Evolutionary conservation across 208 protist genomes (phyloP), one percentile per base, ranked within the genome.

Genomic region (Herpetomonas muscarum): DNA sequence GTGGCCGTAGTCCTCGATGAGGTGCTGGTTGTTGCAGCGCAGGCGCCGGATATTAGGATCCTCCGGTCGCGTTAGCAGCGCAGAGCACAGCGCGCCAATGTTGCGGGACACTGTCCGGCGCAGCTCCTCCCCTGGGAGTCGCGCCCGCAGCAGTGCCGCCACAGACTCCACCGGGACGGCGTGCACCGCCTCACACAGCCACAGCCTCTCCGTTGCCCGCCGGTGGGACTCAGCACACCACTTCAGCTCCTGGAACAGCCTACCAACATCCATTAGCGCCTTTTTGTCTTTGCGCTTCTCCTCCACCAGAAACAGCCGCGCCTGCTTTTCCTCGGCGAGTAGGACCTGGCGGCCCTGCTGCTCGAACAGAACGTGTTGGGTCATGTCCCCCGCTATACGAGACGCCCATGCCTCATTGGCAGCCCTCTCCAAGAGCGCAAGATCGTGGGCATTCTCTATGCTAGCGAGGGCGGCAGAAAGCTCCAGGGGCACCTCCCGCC

Each of bases 1-100:
- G 46, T 91, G 77, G 25, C 83, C 83, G 54, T 80, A 95, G 56
- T 90, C 80, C 17, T 52, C 48, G 15, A 92, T 61, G 12, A 92
- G 61, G 28, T 74, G 49, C 39, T 74, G 52, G 64, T 95, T 87
- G 59, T 88, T 91, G 51, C 80, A 85, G 2, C 88, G 74, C 44
- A 95, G 66, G 3, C 62, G 61, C 1, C 88, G 69, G 58, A 92
- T 89, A 47, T 88, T 87, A 9, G 65, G 12, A 58, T 95, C 76
- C 55, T 95, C 88, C 9, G 88, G 88, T 0, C 82, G 77, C 34
- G 59, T 63, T 29, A 76, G 61, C 15, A 95, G 70, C 0, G 75
- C 79, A 12, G 41, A 50, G 30, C 78, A 70, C 3, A 95, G 75
- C 1, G 74, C 41, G 22, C 47, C 47, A 45, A 86, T 25, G 48